A percentile compares a stretch with the other conserved stretches of the same genome.
phyloP scores from a whole-genome alignment of 371 early-diverging fungal species.

The Apophysomyces ossiformis region DNA sequence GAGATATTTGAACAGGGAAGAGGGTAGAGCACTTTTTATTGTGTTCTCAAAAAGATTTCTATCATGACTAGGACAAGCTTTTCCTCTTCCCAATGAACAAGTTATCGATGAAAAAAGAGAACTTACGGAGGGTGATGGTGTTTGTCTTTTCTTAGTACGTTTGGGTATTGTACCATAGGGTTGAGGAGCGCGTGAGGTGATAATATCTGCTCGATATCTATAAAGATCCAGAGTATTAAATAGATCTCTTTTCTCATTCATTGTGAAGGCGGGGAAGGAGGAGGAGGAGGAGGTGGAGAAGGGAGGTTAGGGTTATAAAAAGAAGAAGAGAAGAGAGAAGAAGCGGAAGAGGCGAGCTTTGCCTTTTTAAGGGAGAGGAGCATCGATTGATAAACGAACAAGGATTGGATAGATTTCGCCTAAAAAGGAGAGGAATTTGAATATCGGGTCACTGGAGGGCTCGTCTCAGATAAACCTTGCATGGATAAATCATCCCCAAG shows the following conservation, averaged over 20 bases:
- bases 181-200: neutral
- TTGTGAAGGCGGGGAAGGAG: neutral
- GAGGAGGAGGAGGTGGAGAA: neutral
- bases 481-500: neutral
- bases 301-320: neutral
- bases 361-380: neutral
- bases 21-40: neutral
- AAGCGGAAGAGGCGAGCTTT: neutral
- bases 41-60: neutral
- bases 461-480: neutral
- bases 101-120: neutral
- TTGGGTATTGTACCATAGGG: neutral
- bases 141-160: neutral
- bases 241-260: neutral
- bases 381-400: neutral
- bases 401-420: neutral
- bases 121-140: neutral
- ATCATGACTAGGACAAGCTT: neutral
- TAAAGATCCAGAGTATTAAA: neutral
- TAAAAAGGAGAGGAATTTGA: neutral
- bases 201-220: conserved; percentile 1
- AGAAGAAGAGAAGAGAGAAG: neutral
- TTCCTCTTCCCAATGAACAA: neutral
- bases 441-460: neutral
- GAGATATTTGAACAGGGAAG: neutral